phyloP scores from a whole-genome alignment of 2,329 filamentous ascomycete species.

The Fusarium virguliforme region DNA sequence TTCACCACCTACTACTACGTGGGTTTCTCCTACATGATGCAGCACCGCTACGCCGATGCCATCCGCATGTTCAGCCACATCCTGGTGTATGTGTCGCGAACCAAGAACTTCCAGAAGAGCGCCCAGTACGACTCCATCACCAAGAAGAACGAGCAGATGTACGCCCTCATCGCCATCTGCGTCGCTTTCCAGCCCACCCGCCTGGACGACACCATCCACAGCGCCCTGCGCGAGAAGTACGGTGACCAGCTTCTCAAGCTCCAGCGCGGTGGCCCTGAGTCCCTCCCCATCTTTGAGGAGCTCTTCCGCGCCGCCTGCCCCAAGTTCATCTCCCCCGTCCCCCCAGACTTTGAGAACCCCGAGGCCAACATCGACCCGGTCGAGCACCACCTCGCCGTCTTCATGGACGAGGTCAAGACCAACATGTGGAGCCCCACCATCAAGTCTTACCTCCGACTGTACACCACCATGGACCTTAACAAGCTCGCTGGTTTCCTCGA shows the following conservation, averaged over 20 bases:
- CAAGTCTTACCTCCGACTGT: constrained; percentile 98
- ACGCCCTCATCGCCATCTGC: constrained; percentile 98
- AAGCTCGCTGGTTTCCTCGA: constrained; percentile 98
- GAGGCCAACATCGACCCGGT: constrained; percentile 96
- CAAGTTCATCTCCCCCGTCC: constrained; percentile 98
- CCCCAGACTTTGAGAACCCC: constrained; percentile 97
- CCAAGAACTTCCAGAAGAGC: constrained; percentile 99
- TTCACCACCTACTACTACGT: constrained; percentile 99
- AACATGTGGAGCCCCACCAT: constrained; percentile 98
- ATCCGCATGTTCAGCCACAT: constrained; percentile 99
- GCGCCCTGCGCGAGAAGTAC: constrained; percentile 97
- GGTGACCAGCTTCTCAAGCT: constrained; percentile 97
- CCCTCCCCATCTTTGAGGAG: constrained; percentile 97
- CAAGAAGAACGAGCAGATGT: constrained; percentile 99
- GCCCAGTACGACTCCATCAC: constrained; percentile 98
- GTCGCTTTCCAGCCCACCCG: constrained; percentile 97
- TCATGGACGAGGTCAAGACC: constrained; percentile 99
- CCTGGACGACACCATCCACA: constrained; percentile 99
- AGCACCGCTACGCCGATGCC: constrained; percentile 98
- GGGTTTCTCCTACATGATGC: constrained; percentile 99
- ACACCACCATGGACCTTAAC: constrained; percentile 99
- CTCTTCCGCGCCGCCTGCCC: constrained; percentile 98
- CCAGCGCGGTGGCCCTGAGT: constrained; percentile 95
- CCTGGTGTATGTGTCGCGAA: constrained; percentile 97
- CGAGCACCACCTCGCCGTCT: constrained; percentile 96